These are phyloP conservation scores for Rhizopus arrhizus DNA, from an alignment of 371 early-diverging fungal genomes.

Conservation along the genomic window DNA sequence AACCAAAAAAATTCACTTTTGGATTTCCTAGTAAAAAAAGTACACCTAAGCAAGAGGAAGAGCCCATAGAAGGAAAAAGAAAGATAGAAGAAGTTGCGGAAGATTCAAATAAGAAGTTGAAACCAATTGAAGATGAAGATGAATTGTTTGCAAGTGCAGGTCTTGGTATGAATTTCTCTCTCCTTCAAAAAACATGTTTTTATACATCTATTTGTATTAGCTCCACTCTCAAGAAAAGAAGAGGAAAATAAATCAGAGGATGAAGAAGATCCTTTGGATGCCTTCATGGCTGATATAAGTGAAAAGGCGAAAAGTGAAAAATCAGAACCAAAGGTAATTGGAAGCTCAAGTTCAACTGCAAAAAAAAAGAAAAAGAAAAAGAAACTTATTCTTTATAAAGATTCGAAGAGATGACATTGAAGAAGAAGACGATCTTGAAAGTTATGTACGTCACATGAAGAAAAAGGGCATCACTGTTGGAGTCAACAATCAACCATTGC, in stretches of 20 bases:
- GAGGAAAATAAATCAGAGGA: slow-evolving; percentile 39
- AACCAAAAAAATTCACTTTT: slow-evolving; percentile 29
- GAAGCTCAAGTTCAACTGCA: slow-evolving; percentile 1
- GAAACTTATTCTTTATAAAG: slow-evolving; percentile 14
- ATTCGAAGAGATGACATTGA: slow-evolving; percentile 72
- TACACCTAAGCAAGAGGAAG: background rate
- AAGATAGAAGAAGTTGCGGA: slow-evolving; percentile 6
- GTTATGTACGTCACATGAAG: slow-evolving; percentile 78
- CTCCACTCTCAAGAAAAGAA: background rate
- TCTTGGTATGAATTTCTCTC: slow-evolving; percentile 16
- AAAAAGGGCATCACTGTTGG: slow-evolving; percentile 74
- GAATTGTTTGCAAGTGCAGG: slow-evolving; percentile 37
- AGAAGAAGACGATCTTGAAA: slow-evolving; percentile 80
- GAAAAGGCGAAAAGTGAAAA: slow-evolving; percentile 59
- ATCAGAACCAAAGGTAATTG: slow-evolving; percentile 50
- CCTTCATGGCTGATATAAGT: slow-evolving; percentile 85
- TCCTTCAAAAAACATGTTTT: background rate
- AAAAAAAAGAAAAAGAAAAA: background rate
- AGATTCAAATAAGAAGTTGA: slow-evolving; percentile 11
- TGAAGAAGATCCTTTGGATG: slow-evolving; percentile 84
- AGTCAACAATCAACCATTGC: slow-evolving; percentile 40
- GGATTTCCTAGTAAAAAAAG: slow-evolving; percentile 28
- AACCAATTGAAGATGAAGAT: slow-evolving; percentile 26
- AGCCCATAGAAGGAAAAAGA: slow-evolving; percentile 5
- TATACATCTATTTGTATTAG: background rate